A percentile compares a stretch with the other conserved stretches of the same genome.
phyloP scores from a whole-genome alignment of 2,329 filamentous ascomycete species.

The Penicillium sp. region DNA sequence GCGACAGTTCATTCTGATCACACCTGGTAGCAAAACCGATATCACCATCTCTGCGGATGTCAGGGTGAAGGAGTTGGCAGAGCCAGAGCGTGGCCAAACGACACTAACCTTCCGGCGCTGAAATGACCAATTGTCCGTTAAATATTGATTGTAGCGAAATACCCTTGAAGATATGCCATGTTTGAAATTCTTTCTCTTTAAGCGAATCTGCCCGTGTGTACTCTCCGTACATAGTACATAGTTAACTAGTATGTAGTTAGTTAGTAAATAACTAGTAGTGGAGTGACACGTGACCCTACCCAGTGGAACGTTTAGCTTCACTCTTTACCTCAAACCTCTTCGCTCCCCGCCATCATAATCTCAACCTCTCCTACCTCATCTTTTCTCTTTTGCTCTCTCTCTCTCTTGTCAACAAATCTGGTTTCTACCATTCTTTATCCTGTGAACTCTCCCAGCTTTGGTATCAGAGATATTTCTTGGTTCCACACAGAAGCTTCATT shows the following conservation, averaged over 20 bases:
- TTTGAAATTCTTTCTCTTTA: not conserved
- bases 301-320: constrained; percentile 10
- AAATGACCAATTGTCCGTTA: not conserved
- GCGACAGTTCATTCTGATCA: constrained; percentile 93
- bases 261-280: not conserved
- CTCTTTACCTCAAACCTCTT: constrained; percentile 12
- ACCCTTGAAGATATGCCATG: constrained; percentile 5
- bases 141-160: constrained; percentile 4
- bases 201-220: not conserved
- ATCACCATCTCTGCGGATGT: constrained; percentile 48
- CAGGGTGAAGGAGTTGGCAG: constrained; percentile 46
- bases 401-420: not conserved
- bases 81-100: constrained; percentile 47
- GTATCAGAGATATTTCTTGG: not conserved
- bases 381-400: not conserved
- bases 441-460: not conserved
- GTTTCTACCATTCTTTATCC: not conserved
- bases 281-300: constrained; percentile 7
- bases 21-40: constrained; percentile 74
- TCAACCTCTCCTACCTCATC: not conserved
- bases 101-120: constrained; percentile 36
- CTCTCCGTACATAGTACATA: not conserved
- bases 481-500: constrained; percentile 1
- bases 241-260: no score
- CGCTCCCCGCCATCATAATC: constrained; percentile 11